phyloP scores from a whole-genome alignment of 257 asterid species.

The Hygrophila difformis region DNA sequence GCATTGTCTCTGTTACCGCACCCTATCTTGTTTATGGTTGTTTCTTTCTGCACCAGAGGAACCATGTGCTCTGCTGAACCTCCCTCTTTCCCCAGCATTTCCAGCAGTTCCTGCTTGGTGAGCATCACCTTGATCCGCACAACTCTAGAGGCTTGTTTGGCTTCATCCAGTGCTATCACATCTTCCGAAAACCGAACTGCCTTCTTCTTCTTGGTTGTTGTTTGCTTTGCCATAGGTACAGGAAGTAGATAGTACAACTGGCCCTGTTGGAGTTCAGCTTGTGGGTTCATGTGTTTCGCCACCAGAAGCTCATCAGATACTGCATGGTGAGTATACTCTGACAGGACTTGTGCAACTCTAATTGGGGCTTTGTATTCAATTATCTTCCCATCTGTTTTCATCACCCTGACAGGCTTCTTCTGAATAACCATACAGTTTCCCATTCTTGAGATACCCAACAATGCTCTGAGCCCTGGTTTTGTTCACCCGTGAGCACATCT shows the following conservation, averaged over 20 bases:
- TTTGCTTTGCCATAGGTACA: constrained; percentile 20
- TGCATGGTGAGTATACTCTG: constrained; percentile 47
- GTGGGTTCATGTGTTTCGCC: constrained; percentile 37
- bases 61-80: constrained; percentile 37
- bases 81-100: constrained; percentile 41
- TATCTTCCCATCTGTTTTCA: constrained; percentile 62
- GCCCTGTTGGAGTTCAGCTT: constrained; percentile 44
- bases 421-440: constrained; percentile 65
- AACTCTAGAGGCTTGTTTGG: constrained; percentile 23
- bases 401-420: constrained; percentile 31
- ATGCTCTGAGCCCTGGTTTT: too few relatives aligned
- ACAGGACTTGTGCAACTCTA: constrained; percentile 43
- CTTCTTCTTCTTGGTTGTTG: constrained; percentile 23
- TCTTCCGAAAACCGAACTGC: constrained; percentile 35
- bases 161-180: constrained; percentile 21
- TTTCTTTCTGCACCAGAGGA: constrained; percentile 21
- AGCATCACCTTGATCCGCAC: constrained; percentile 68
- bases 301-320: constrained; percentile 45
- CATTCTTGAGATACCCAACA: too few relatives aligned
- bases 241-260: constrained; percentile 54
- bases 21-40: constrained; percentile 14
- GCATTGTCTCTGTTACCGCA: too few relatives aligned
- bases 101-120: constrained; percentile 59
- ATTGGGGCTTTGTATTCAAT: constrained; percentile 58
- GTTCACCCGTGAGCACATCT: too few relatives aligned